A percentile compares a stretch with the other conserved stretches of the same genome.
These are phyloP conservation scores for Oryza punctata DNA, from an alignment of 176 grass and related monocot species.

Conservation along the genomic window DNA sequence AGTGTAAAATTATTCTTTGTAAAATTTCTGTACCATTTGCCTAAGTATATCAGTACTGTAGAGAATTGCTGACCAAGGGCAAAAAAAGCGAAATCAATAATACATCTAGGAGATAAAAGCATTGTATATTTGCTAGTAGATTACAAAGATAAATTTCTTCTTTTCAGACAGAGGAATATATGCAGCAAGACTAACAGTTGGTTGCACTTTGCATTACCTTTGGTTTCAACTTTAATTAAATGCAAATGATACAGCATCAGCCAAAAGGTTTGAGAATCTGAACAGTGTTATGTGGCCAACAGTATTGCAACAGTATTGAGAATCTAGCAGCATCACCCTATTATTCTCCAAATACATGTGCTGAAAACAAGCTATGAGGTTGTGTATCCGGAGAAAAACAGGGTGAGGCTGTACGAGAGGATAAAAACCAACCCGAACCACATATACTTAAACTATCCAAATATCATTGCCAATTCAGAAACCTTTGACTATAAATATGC, in stretches of 20 bases:
- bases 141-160: not conserved
- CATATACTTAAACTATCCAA: not conserved
- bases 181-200: not conserved
- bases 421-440: not conserved
- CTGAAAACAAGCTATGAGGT: not conserved
- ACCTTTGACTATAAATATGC: not conserved
- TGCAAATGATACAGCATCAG: not conserved
- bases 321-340: not conserved
- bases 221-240: conserved; percentile 16
- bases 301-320: not conserved
- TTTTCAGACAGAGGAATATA: not conserved
- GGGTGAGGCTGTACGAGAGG: not conserved
- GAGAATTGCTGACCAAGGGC: not conserved
- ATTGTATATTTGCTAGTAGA: not conserved
- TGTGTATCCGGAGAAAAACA: not conserved
- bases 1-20: not conserved
- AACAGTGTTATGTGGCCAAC: not conserved
- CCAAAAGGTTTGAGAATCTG: conserved; percentile 4
- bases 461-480: not conserved
- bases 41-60: not conserved
- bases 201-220: not conserved
- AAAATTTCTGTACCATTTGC: not conserved
- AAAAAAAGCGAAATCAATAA: not conserved
- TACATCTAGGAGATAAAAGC: not conserved
- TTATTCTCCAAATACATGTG: not conserved